Evolutionary conservation across 2,329 filamentous ascomycete genomes (phyloP).

Genomic region (Tricladium varicosporioides): DNA sequence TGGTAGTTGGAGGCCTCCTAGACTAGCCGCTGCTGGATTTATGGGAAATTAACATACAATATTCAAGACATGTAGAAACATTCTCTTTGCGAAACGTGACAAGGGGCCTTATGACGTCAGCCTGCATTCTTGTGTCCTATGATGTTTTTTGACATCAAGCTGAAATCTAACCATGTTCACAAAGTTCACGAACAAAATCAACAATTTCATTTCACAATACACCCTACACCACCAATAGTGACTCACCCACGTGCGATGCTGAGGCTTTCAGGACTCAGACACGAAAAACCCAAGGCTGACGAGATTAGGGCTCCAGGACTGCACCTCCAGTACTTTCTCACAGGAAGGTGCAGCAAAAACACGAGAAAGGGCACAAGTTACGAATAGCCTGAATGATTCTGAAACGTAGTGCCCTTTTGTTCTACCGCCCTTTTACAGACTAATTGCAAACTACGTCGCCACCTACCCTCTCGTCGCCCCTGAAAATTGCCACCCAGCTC

Average conservation of each 20-base stretch:
- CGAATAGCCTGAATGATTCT: neutral
- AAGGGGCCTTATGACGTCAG: neutral
- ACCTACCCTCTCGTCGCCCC: neutral
- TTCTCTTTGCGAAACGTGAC: neutral
- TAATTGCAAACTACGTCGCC: neutral
- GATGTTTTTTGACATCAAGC: too few species aligned
- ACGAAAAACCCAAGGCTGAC: neutral
- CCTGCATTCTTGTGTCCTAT: neutral
- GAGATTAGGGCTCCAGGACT: neutral
- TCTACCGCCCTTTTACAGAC: neutral
- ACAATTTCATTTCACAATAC: neutral
- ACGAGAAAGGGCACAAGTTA: neutral
- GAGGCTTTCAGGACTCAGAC: neutral
- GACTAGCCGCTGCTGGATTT: neutral
- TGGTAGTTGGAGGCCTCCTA: slow-evolving; percentile 26
- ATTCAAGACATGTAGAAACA: neutral
- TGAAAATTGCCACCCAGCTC: neutral
- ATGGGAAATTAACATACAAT: too few species aligned
- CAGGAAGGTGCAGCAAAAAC: neutral
- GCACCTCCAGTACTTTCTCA: too few species aligned
- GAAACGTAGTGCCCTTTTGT: neutral
- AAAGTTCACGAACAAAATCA: neutral
- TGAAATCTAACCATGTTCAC: too few species aligned
- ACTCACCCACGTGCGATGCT: neutral
- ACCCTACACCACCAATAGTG: neutral